Evolutionary conservation across 352 stramenopile species (phyloP).

Genomic region (Globisporangium cederbergense): DNA sequence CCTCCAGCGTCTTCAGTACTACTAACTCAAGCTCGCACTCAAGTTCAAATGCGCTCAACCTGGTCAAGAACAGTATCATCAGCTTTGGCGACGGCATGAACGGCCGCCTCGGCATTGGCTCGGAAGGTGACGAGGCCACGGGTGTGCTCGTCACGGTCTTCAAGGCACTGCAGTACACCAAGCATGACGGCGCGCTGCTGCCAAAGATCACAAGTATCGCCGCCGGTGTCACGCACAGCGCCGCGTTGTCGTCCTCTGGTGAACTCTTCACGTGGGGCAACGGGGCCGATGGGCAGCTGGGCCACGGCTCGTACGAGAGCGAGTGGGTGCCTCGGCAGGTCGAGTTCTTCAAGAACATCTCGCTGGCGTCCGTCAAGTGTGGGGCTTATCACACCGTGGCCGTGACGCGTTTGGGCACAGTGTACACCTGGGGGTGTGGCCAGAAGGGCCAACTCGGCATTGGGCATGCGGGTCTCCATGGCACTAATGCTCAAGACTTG

Average conservation of each 20-base stretch:
- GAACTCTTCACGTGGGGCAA: constrained; percentile 71
- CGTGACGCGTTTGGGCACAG: constrained; percentile 35
- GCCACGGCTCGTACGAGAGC: constrained; percentile 39
- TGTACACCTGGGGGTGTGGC: constrained; percentile 60
- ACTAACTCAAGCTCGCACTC: background rate
- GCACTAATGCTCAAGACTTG: too few species aligned
- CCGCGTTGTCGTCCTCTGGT: constrained; percentile 41
- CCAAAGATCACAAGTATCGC: constrained; percentile 40
- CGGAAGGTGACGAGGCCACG: constrained; percentile 41
- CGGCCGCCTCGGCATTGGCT: constrained; percentile 51
- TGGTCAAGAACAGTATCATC: constrained; percentile 42
- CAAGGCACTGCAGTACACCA: constrained; percentile 4
- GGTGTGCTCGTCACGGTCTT: constrained; percentile 43
- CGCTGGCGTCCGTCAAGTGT: constrained; percentile 29
- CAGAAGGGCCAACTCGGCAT: constrained; percentile 49
- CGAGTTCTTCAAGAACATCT: constrained; percentile 35
- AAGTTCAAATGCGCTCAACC: background rate
- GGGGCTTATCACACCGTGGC: constrained; percentile 48
- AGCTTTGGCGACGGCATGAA: constrained; percentile 71
- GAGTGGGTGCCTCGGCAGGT: constrained; percentile 62
- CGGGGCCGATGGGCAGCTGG: constrained; percentile 53
- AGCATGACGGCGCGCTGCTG: background rate
- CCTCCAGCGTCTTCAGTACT: background rate
- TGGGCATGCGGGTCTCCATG: background rate
- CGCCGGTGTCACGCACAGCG: constrained; percentile 46